A percentile compares a stretch with the other conserved stretches of the same genome.
Evolutionary conservation across 345 rosid genomes (phyloP).

Genomic region (Rubroshorea leprosula): DNA sequence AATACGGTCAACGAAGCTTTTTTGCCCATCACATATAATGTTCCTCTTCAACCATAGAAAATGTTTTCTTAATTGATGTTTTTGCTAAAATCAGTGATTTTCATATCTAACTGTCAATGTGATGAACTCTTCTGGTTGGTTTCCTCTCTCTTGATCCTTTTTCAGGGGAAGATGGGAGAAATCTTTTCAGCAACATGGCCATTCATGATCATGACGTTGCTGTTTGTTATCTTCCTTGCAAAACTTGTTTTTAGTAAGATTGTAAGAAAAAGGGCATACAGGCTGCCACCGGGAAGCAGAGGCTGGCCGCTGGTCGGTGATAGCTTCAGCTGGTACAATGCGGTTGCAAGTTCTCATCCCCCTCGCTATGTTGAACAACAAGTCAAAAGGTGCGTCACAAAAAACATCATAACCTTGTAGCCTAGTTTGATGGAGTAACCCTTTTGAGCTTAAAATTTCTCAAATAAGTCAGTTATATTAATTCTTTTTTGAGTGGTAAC

Average conservation of each 20-base stretch:
- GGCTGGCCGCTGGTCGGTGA: slow-evolving; percentile 84
- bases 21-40: not conserved
- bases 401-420: not conserved
- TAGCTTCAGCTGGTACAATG: slow-evolving; percentile 62
- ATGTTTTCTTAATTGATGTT: not conserved
- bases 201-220: not conserved
- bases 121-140: not conserved
- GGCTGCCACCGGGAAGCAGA: slow-evolving; percentile 61
- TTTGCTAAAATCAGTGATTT: not conserved
- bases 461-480: too few species aligned
- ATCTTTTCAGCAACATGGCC: not conserved
- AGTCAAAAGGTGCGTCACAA: slow-evolving; percentile 41
- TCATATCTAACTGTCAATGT: not conserved
- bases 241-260: not conserved
- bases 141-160: not conserved
- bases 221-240: not conserved
- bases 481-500: too few species aligned
- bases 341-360: slow-evolving; percentile 79
- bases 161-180: not conserved
- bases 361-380: slow-evolving; percentile 59
- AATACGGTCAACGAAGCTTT: not conserved
- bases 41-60: not conserved
- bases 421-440: too few species aligned
- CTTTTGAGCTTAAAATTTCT: too few species aligned
- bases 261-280: not conserved